Evolutionary conservation across 1,284 basidiomycete species (phyloP).

Genomic region (Kalmanozyma brasiliensis): DNA sequence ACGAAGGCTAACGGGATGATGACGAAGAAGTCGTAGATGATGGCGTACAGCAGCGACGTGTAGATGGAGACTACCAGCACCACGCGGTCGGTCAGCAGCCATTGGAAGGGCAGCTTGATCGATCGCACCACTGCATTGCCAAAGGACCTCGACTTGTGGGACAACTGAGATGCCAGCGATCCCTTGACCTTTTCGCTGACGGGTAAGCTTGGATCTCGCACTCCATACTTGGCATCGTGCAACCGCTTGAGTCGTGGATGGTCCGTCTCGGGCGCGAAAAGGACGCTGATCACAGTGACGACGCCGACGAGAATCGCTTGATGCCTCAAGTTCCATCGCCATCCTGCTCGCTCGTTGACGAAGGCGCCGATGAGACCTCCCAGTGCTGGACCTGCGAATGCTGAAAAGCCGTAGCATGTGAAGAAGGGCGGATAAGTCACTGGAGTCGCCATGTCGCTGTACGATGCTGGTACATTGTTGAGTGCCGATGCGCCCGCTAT

Average conservation of each 20-base stretch:
- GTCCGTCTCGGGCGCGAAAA: constrained; percentile 47
- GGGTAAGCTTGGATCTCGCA: neutral
- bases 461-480: constrained; percentile 47
- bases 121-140: constrained; percentile 6
- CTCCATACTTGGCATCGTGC: constrained; percentile 26
- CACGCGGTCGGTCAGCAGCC: constrained; percentile 38
- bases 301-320: constrained; percentile 49
- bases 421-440: constrained; percentile 22
- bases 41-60: constrained; percentile 41
- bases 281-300: constrained; percentile 25
- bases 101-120: constrained; percentile 37
- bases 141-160: constrained; percentile 7
- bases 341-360: constrained; percentile 40
- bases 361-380: constrained; percentile 39
- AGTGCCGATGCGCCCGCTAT: constrained; percentile 39
- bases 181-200: neutral
- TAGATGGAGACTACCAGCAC: constrained; percentile 45
- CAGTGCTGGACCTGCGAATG: constrained; percentile 35
- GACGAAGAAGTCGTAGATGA: constrained; percentile 51
- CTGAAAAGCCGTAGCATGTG: constrained; percentile 40
- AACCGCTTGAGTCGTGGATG: constrained; percentile 30
- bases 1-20: constrained; percentile 44
- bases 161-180: neutral
- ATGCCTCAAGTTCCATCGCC: constrained; percentile 48
- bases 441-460: constrained; percentile 36